Conservation (phyloP, 805 yeast genomes). For the Hanseniaspora taiwanica region DNA sequence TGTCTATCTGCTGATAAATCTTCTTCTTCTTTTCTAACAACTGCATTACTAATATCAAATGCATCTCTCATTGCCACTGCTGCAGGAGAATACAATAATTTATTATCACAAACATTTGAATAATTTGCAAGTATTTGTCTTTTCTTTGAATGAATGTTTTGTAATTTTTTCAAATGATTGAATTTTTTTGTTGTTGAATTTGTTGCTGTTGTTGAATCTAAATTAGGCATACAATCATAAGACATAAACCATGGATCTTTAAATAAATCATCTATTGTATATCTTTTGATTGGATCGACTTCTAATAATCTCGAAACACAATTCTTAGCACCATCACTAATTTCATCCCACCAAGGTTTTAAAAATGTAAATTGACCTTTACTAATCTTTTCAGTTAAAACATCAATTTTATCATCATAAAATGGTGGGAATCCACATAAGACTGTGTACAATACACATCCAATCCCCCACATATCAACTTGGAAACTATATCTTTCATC, state of each 20-base stretch:
- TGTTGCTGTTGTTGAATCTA: slow-evolving; percentile 5
- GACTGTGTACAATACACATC: slow-evolving; percentile 87
- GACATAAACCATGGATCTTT: slow-evolving; percentile 54
- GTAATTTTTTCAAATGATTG: slow-evolving; percentile 14
- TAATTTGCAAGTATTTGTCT: slow-evolving; percentile 7
- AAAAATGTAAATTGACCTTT: slow-evolving; percentile 63
- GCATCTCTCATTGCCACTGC: slow-evolving; percentile 77
- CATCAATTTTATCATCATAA: slow-evolving; percentile 58
- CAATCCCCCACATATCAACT: slow-evolving; percentile 98
- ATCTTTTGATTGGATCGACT: slow-evolving; percentile 56
- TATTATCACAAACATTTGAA: slow-evolving; percentile 8
- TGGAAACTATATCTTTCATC: slow-evolving; percentile 87
- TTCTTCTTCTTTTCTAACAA: slow-evolving; percentile 59
- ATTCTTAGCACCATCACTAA: slow-evolving; percentile 54
- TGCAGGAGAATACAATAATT: slow-evolving; percentile 45
- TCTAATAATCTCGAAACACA: slow-evolving; percentile 53
- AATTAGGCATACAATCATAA: slow-evolving; percentile 15
- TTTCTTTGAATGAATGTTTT: slow-evolving; percentile 9
- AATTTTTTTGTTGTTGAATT: background rate
- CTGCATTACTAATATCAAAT: slow-evolving; percentile 75
- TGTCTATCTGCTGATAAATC: slow-evolving; percentile 6
- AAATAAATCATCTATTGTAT: slow-evolving; percentile 52
- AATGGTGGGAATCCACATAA: slow-evolving; percentile 97
- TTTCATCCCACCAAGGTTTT: slow-evolving; percentile 85
- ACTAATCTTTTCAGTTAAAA: slow-evolving; percentile 54